A percentile compares a stretch with the other conserved stretches of the same genome.
phyloP scores from a whole-genome alignment of 371 early-diverging fungal genomes.

The Mucor mucedo region DNA sequence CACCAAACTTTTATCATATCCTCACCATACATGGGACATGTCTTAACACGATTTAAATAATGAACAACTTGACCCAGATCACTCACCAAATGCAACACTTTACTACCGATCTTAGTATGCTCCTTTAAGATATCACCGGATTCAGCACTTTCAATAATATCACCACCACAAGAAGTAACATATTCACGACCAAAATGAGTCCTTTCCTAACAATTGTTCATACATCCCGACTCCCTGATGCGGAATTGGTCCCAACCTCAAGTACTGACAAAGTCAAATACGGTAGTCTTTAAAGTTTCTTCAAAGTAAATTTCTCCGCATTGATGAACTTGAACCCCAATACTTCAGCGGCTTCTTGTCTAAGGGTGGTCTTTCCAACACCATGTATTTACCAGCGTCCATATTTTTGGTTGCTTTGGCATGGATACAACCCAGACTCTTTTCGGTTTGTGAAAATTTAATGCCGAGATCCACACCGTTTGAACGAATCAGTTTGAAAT shows the following conservation, averaged over 20 bases:
- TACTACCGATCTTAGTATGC: conserved; percentile 62
- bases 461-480: conserved; percentile 76
- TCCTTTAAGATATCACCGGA: conserved; percentile 67
- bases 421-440: conserved; percentile 28
- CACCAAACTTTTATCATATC: conserved; percentile 81
- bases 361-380: conserved; percentile 93
- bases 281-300: conserved; percentile 63
- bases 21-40: conserved; percentile 88
- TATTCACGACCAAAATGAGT: conserved; percentile 54
- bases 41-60: conserved; percentile 79
- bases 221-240: conserved; percentile 69
- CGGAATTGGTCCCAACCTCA: conserved; percentile 93
- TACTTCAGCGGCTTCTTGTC: conserved; percentile 71
- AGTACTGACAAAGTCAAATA: conserved; percentile 77
- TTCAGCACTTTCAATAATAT: conserved; percentile 87
- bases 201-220: conserved; percentile 52
- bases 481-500: conserved; percentile 70
- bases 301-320: conserved; percentile 89
- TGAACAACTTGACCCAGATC: conserved; percentile 79
- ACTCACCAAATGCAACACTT: conserved; percentile 82
- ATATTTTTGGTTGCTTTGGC: conserved; percentile 6
- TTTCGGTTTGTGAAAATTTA: conserved; percentile 44
- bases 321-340: conserved; percentile 83
- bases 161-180: conserved; percentile 94
- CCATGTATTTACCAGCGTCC: conserved; percentile 61